phyloP scores from a whole-genome alignment of 2,329 filamentous ascomycete genomes.

The Epicoccum sorghinum region DNA sequence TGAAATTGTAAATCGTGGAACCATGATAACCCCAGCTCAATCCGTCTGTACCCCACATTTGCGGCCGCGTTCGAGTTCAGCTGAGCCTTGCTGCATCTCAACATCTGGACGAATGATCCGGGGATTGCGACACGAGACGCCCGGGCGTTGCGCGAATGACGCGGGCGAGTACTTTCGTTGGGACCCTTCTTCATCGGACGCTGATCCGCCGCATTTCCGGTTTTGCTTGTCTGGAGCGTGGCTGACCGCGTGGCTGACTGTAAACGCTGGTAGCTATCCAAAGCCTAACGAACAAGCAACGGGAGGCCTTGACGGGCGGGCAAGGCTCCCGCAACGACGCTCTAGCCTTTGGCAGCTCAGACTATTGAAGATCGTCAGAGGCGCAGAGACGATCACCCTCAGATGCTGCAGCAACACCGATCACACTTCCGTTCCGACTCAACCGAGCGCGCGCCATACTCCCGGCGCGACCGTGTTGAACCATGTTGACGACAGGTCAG shows the following conservation, averaged over 20 bases:
- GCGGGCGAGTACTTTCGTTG: neutral
- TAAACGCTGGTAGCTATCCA: neutral
- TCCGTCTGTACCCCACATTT: neutral
- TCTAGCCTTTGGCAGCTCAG: neutral
- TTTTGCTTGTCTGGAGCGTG: conserved; percentile 1
- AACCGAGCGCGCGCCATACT: neutral
- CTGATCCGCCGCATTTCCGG: neutral
- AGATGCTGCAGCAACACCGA: conserved; percentile 6
- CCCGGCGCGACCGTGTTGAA: neutral
- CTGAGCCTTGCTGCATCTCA: neutral
- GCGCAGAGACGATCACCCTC: conserved; percentile 1
- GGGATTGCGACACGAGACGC: neutral
- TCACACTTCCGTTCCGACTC: neutral
- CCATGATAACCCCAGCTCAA: no score
- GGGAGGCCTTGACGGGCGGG: conserved; percentile 6
- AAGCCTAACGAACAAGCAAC: conserved; percentile 7
- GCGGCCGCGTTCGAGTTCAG: neutral
- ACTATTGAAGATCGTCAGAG: conserved; percentile 18
- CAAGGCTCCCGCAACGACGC: conserved; percentile 6
- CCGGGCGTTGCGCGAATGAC: neutral
- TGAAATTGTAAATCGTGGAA: no score
- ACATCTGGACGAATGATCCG: no score
- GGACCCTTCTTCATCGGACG: neutral
- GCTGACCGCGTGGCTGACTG: conserved; percentile 3
- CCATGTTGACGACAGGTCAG: neutral